Percentiles rank a stretch among this genome's conserved stretches.
These are phyloP conservation scores for Euphorbia schlechtendalii DNA, from an alignment of 441 rosid species.

Conservation along the genomic window DNA sequence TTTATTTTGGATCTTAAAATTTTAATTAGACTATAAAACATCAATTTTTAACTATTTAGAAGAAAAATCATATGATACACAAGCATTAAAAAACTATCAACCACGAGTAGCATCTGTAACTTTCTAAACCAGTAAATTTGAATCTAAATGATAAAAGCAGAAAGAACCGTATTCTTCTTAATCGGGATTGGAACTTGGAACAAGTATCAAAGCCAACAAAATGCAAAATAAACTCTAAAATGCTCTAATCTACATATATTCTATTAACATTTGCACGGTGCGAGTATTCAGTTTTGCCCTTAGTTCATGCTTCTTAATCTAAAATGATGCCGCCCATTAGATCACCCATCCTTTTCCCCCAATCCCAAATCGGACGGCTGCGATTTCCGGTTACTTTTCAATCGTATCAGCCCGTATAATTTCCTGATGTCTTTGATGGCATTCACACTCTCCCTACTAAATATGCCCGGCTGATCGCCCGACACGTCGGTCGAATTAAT, in stretches of 20 bases:
- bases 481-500: conserved; percentile 30
- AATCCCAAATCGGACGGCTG: conserved; percentile 31
- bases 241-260: conserved; percentile 6
- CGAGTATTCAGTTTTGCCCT: neutral
- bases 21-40: too few relatives aligned
- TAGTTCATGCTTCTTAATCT: neutral
- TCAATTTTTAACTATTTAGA: too few relatives aligned
- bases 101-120: too few relatives aligned
- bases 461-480: conserved; percentile 36
- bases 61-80: too few relatives aligned
- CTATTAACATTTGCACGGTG: conserved; percentile 12
- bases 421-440: conserved; percentile 59
- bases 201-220: conserved; percentile 7
- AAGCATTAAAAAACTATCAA: too few relatives aligned
- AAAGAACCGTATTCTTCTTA: conserved; percentile 8
- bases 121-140: neutral
- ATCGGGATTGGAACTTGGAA: conserved; percentile 11
- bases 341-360: conserved; percentile 23
- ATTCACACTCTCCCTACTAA: conserved; percentile 39
- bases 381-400: conserved; percentile 41
- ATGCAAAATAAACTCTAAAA: neutral
- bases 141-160: neutral
- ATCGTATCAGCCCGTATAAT: conserved; percentile 55
- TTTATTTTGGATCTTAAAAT: too few relatives aligned
- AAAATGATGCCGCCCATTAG: conserved; percentile 1